These are phyloP conservation scores for Ceratobasidium theobromae DNA, from an alignment of 1,284 basidiomycete species.

Conservation along the genomic window DNA sequence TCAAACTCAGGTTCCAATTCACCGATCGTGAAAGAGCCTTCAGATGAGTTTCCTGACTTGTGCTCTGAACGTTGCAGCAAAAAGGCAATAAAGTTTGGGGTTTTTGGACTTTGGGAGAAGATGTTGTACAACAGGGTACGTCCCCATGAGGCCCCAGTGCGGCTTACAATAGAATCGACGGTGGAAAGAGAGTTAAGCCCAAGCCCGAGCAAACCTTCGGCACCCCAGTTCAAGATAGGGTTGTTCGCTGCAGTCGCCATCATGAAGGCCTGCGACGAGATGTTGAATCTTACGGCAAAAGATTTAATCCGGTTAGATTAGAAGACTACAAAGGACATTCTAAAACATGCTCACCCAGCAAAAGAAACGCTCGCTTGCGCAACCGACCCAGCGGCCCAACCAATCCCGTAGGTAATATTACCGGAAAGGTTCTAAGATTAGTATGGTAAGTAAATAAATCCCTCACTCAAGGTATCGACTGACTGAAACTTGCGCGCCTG, in stretches of 20 bases:
- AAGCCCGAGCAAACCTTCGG: conserved; percentile 69
- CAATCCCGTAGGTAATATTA: conserved; percentile 59
- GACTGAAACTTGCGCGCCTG: conserved; percentile 33
- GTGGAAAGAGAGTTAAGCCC: conserved; percentile 68
- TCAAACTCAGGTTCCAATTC: conserved; percentile 65
- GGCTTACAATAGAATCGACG: conserved; percentile 64
- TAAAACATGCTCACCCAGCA: conserved; percentile 53
- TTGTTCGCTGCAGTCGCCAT: conserved; percentile 62
- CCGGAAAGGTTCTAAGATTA: conserved; percentile 27
- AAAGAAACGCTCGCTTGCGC: conserved; percentile 63
- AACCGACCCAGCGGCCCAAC: conserved; percentile 68
- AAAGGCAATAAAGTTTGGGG: conserved; percentile 78
- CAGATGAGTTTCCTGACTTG: background rate
- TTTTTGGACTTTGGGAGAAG: conserved; percentile 62
- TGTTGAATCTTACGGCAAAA: conserved; percentile 43
- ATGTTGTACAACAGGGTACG: conserved; percentile 71
- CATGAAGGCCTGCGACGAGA: conserved; percentile 67
- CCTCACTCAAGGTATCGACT: conserved; percentile 43
- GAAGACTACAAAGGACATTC: background rate
- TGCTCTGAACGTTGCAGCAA: conserved; percentile 54
- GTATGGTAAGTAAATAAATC: background rate
- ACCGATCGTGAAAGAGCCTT: conserved; percentile 43
- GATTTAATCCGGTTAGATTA: background rate
- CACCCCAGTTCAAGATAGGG: conserved; percentile 68
- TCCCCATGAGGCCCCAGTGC: conserved; percentile 56